A percentile compares a stretch with the other conserved stretches of the same genome.
phyloP scores from a whole-genome alignment of 192 early-diverging fungal genomes.

The Podila minutissima region DNA sequence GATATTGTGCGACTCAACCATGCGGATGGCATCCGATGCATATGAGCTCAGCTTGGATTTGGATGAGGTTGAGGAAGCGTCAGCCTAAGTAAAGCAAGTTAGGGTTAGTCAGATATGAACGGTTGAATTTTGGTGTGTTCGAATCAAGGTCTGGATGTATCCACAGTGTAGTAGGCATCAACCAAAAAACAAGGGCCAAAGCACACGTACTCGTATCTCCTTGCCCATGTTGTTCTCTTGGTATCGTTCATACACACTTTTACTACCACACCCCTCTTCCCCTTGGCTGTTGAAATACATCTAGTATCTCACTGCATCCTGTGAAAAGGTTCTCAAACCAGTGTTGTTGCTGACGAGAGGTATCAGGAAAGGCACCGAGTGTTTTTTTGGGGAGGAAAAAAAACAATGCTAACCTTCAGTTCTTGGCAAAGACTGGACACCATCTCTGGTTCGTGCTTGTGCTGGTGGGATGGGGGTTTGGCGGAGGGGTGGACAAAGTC shows the following conservation, averaged over 20 bases:
- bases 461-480: background rate
- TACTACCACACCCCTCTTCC: too few relatives aligned
- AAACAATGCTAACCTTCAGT: conserved; percentile 32
- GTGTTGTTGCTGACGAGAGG: background rate
- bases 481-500: conserved; percentile 14
- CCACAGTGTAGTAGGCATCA: too few relatives aligned
- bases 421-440: conserved; percentile 27
- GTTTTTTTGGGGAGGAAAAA: too few relatives aligned
- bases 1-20: conserved; percentile 43
- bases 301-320: background rate
- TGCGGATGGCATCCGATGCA: conserved; percentile 42
- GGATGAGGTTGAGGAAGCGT: background rate
- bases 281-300: too few relatives aligned
- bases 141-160: background rate
- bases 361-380: background rate
- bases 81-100: background rate
- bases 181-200: too few relatives aligned
- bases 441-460: conserved; percentile 27
- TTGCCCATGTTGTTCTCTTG: too few relatives aligned
- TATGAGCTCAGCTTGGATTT: conserved; percentile 26
- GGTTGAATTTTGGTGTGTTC: background rate
- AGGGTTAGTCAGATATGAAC: background rate
- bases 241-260: too few relatives aligned
- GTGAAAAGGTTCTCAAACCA: background rate
- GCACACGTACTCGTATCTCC: too few relatives aligned